These are phyloP conservation scores for Dalbergia oliveri DNA, from an alignment of 306 rosid genomes.

Conservation along the genomic window DNA sequence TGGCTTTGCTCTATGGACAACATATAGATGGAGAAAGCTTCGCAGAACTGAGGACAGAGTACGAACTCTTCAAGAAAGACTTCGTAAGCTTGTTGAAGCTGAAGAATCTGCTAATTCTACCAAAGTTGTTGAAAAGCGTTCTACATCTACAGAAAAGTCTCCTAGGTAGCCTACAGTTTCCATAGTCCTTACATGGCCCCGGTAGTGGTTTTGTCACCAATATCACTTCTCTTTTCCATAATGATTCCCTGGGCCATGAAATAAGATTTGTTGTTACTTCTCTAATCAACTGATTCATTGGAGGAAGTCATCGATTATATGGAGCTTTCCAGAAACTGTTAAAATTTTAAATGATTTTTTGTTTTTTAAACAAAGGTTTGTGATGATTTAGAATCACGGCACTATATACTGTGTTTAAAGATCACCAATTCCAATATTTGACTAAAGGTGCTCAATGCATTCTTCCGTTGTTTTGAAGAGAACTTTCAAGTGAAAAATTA, in stretches of 20 bases:
- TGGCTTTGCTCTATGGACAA: slow-evolving; percentile 70
- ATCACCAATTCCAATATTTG: neutral
- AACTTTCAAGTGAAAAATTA: neutral
- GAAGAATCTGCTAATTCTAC: slow-evolving; percentile 63
- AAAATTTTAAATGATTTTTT: slow-evolving; percentile 21
- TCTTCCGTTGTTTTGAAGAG: neutral
- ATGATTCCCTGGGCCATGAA: slow-evolving; percentile 20
- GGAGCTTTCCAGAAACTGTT: slow-evolving; percentile 34
- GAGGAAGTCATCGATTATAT: slow-evolving; percentile 36
- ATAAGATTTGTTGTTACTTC: slow-evolving; percentile 13
- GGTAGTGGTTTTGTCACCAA: slow-evolving; percentile 38
- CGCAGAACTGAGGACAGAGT: slow-evolving; percentile 82
- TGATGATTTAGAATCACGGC: slow-evolving; percentile 10
- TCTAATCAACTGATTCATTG: slow-evolving; percentile 19
- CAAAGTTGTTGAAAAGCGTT: slow-evolving; percentile 53
- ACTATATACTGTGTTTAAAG: slow-evolving; percentile 10
- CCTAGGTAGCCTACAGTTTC: slow-evolving; percentile 33
- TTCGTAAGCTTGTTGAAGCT: slow-evolving; percentile 64
- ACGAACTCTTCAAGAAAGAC: slow-evolving; percentile 64
- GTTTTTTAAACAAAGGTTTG: slow-evolving; percentile 32
- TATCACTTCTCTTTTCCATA: slow-evolving; percentile 27
- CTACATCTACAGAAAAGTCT: slow-evolving; percentile 56
- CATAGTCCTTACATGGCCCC: slow-evolving; percentile 18
- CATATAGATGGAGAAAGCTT: slow-evolving; percentile 87
- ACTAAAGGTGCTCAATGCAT: slow-evolving; percentile 21